Conservation (phyloP, 768 basidiomycete species). For the Hericium erinaceus region DNA sequence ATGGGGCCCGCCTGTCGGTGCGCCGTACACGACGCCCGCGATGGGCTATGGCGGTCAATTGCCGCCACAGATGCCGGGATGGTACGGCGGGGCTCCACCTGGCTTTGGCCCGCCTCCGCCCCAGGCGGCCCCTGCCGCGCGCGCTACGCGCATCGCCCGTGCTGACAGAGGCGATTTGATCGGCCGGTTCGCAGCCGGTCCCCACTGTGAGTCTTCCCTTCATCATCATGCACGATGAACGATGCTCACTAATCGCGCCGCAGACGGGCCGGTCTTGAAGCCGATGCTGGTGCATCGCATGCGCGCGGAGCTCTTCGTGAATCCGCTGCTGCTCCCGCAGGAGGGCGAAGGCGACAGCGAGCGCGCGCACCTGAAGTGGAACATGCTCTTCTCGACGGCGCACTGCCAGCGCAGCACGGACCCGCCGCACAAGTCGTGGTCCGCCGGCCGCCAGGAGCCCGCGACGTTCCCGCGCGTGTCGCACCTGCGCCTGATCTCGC, state of each 20-base stretch:
- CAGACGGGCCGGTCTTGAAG: slow-evolving; percentile 65
- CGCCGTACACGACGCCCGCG: slow-evolving; percentile 17
- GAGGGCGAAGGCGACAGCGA: slow-evolving; percentile 28
- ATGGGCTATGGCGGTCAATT: slow-evolving; percentile 6
- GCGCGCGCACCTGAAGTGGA: slow-evolving; percentile 54
- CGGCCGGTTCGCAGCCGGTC: slow-evolving; percentile 30
- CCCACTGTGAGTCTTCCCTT: slow-evolving; percentile 28
- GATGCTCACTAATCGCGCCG: neutral
- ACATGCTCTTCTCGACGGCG: slow-evolving; percentile 59
- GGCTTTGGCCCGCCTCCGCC: slow-evolving; percentile 7
- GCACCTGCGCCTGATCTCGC: slow-evolving; percentile 43
- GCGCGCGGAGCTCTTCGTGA: slow-evolving; percentile 37
- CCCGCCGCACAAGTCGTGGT: slow-evolving; percentile 52
- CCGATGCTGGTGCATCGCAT: slow-evolving; percentile 48
- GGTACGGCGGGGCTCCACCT: slow-evolving; percentile 3
- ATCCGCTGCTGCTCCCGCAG: slow-evolving; percentile 49
- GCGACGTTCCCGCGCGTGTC: slow-evolving; percentile 57
- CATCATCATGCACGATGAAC: slow-evolving; percentile 4
- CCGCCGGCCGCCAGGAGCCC: slow-evolving; percentile 50
- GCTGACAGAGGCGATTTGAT: slow-evolving; percentile 25
- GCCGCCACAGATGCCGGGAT: slow-evolving; percentile 3
- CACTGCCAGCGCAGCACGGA: slow-evolving; percentile 59
- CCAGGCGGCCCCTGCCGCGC: slow-evolving; percentile 15
- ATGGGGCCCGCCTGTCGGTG: neutral
- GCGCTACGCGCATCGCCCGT: slow-evolving; percentile 18